Base-by-base conservation (phyloP, 495 filamentous ascomycete species). In the Aspergillus saccharolyticus region DNA sequence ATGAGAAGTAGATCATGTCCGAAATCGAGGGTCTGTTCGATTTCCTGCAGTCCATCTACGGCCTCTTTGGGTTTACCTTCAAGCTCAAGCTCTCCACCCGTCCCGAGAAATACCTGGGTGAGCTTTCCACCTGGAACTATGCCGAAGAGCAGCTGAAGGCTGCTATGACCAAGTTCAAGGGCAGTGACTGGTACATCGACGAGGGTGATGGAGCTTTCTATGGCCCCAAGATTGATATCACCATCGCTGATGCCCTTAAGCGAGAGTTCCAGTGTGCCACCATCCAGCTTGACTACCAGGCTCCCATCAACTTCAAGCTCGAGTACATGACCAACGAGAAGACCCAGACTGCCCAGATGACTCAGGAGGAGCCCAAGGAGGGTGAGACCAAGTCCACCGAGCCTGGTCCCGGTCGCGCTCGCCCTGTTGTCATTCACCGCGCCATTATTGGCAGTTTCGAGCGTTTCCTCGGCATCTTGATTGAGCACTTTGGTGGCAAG, bases 131-230 rank as follows among this genome's bases (percentile, higher is more conserved):
- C 0, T 98, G 94, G 95, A 73, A 96, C 66, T 78, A 82, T 44
- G 95, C 94, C 18, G 95, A 97, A 67, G 78, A 74, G 4, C 88
- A 87, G 66, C 78, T 97, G 50, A 85, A 83, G 63, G 76, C 81
- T 44, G 89, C 92, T 25, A 77, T 98, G 56, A 81, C 91, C 58
- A 80, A 87, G 54, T 98, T 97, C 71, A 77, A 80, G 43, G 87
- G 88, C 47, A 77, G 85, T 16, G 74, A 87, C 54, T 98, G 94
- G 94, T 85, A 86, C 65, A 79, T 96, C 20, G 94, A 97, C 64
- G 84, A 89, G 51, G 93, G 93, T 48, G 94, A 98, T 63, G 94
- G 94, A 65, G 95, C 94, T 30, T 98, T 97, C 76, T 97, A 97
- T 65, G 95, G 94, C 1, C 94, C 94, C 1, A 90, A 91, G 80